Conservation (phyloP, 495 filamentous ascomycete species). For the Mytilinidion resinicola region DNA sequence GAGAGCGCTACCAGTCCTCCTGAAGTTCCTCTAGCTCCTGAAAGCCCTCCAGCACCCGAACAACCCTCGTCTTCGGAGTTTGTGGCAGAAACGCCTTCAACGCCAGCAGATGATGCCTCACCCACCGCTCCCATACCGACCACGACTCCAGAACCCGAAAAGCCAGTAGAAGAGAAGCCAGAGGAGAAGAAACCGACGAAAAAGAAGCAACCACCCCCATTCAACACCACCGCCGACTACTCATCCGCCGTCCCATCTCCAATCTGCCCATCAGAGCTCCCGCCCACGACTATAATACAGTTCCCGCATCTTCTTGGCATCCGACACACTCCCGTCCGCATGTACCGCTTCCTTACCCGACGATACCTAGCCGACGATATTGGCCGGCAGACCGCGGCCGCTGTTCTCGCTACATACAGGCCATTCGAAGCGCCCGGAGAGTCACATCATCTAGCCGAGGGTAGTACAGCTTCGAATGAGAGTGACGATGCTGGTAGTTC, state of each 20-base stretch:
- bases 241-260: slow-evolving; percentile 52
- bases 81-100: background rate
- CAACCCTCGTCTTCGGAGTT: background rate
- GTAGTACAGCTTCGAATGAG: background rate
- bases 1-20: background rate
- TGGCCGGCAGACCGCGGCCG: slow-evolving; percentile 80
- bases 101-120: slow-evolving; percentile 32
- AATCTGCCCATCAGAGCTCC: slow-evolving; percentile 53
- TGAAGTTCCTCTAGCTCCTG: background rate
- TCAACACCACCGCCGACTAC: slow-evolving; percentile 68
- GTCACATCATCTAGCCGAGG: slow-evolving; percentile 25
- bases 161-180: slow-evolving; percentile 41
- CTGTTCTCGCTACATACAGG: slow-evolving; percentile 62
- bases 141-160: slow-evolving; percentile 34
- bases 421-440: slow-evolving; percentile 37
- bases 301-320: slow-evolving; percentile 93
- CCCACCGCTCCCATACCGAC: slow-evolving; percentile 21
- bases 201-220: slow-evolving; percentile 51
- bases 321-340: slow-evolving; percentile 76
- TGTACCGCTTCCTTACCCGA: slow-evolving; percentile 85
- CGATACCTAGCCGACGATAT: slow-evolving; percentile 78
- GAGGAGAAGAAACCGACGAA: slow-evolving; percentile 44
- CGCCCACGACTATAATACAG: slow-evolving; percentile 62
- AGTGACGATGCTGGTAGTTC: background rate
- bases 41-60: background rate